Base-by-base conservation (phyloP, 2,329 filamentous ascomycete genomes). In the Gaeumannomyces sp. region DNA sequence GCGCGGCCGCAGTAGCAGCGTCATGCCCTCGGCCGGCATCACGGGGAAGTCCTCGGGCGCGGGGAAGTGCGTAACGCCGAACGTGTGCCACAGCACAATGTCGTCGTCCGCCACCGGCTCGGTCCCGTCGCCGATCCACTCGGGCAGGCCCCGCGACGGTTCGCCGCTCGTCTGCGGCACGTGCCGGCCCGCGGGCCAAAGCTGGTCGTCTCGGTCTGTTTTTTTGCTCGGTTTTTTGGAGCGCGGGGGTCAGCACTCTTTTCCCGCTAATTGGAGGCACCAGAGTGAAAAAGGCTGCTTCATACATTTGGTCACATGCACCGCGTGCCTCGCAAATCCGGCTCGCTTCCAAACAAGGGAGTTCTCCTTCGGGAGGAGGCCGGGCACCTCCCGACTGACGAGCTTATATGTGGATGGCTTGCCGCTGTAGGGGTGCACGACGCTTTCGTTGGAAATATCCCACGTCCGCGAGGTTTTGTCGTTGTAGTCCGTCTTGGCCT, bases 41-140 rank as follows among this genome's bases (percentile, higher is more conserved):
- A 97, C 83, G 35, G 93, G 93, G 80, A 92, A 97, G 76, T 97
- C 93, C 74, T 97, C 93, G 0, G 93, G 92, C 0, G 90, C 81
- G 0, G 93, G 93, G 80, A 97, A 94, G 74, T 97, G 93, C 0
- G 90, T 94, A 50, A 97, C 82, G 50, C 93, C 93, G 72, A 97
- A 97, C 0, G 92, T 96, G 78, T 97, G 93, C 93, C 93, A 97
- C 22, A 97, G 84, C 1, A 97, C 93, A 35, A 97, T 79, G 73
- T 97, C 91, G 0, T 88, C 91, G 79, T 97, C 90, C 64, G 90
- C 90, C 69, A 96, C 87, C 31, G 80, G 84, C 65, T 84, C 86
- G 60, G 78, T 79, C 16, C 90, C 87, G 67, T 92, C 85, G 29
- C 86, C 86, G 69, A 95, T 89, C 92, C 91, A 94, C 69, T 87